Evolutionary conservation across 2,329 filamentous ascomycete genomes (phyloP), one percentile per base, ranked within the genome.

Genomic region (Scedosporium aurantiacum): DNA sequence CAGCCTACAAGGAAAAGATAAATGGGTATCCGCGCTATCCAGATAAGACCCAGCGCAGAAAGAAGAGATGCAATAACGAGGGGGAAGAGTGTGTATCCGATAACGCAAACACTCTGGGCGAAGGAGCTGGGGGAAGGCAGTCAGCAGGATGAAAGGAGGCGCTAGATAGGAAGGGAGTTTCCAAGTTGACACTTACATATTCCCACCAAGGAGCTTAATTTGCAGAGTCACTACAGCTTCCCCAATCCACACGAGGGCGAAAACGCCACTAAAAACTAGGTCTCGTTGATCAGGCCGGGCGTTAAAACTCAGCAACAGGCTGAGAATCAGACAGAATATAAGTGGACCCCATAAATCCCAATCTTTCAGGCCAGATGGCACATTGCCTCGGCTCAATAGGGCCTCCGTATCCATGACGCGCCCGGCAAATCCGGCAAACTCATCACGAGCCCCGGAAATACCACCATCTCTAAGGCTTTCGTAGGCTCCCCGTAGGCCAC

Each of bases 331-430:
- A 69, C 93, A 97, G 78, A 99, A 99, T 66, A 99, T 86, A 62
- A 99, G 79, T 41, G 94, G 94, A 0, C 94, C 94, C 94, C 94
- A 99, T 59, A 99, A 82, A 80, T 99, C 94, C 94, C 94, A 99
- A 76, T 99, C 92, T 64, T 93, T 81, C 70, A 97, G 76, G 1
- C 92, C 92, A 59, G 95, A 89, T 66, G 88, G 93, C 90, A 97
- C 95, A 70, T 83, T 83, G 66, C 81, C 85, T 71, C 83, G 80
- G 62, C 69, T 75, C 45, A 86, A 75, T 66, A 87, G 71, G 45
- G 77, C 72, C 71, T 87, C 84, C n/a, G 83, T 74, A 71, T 87
- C 84, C 74, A 87, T 77, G 66, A 85, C 82, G 52, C 84, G 75
- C 54, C 82, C 82, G 5, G 84, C 84, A 58, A 87, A 72, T 0